phyloP scores from a whole-genome alignment of 2,329 filamentous ascomycete genomes.

The Claviceps fusiformis region DNA sequence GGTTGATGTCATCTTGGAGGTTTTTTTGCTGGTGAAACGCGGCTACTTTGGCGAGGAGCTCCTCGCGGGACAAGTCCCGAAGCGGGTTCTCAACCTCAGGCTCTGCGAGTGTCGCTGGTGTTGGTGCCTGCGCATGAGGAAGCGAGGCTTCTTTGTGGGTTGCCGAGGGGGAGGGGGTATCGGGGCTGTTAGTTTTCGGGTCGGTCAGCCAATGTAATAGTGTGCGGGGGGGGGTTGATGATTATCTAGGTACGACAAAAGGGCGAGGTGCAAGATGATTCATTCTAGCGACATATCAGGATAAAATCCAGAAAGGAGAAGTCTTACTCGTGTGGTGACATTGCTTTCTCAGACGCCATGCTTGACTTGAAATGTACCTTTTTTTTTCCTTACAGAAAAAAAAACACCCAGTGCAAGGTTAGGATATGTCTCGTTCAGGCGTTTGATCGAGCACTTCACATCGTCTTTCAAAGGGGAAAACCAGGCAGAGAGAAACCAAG shows the following conservation, averaged over 20 bases:
- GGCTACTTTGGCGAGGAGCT: slow-evolving; percentile 40
- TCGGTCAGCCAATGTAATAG: not conserved
- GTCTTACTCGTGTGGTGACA: not conserved
- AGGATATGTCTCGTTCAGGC: not conserved
- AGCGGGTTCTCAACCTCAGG: slow-evolving; percentile 31
- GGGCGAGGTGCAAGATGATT: not conserved
- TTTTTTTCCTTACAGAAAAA: not conserved
- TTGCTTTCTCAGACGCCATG: not conserved
- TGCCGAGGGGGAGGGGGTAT: not conserved
- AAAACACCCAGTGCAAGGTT: not conserved
- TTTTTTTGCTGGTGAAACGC: slow-evolving; percentile 36
- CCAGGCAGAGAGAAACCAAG: not conserved
- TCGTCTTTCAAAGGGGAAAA: not conserved
- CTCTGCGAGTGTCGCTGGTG: slow-evolving; percentile 11
- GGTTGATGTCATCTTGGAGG: slow-evolving; percentile 26
- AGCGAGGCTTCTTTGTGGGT: not conserved
- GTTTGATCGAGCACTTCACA: not conserved
- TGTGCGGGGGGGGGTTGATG: too few relatives aligned
- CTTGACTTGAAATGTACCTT: too few relatives aligned
- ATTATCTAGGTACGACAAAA: not conserved
- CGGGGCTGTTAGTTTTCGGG: not conserved
- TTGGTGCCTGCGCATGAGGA: not conserved
- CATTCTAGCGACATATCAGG: not conserved
- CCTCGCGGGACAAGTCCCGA: slow-evolving; percentile 33
- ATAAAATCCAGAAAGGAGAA: not conserved